A percentile compares a stretch with the other conserved stretches of the same genome.
These are phyloP conservation scores for Williopsis jadinii DNA, from an alignment of 1,139 yeast genomes.

Conservation along the genomic window DNA sequence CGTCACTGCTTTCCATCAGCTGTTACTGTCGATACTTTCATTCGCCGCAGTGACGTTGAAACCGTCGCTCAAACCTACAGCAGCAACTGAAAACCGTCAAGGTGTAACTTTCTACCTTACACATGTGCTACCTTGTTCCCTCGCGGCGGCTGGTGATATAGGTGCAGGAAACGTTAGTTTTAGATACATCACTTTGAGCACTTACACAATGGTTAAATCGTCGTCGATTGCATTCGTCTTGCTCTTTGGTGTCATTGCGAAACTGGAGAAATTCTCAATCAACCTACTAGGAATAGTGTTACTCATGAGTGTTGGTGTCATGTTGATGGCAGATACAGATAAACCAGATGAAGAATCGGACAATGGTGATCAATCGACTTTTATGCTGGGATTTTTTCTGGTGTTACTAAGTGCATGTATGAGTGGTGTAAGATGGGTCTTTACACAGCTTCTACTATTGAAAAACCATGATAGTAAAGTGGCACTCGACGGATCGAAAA, in stretches of 20 bases:
- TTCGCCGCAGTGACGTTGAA: conserved; percentile 34
- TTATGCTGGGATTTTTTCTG: conserved; percentile 54
- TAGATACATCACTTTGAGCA: conserved; percentile 67
- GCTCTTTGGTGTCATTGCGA: conserved; percentile 74
- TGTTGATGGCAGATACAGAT: conserved; percentile 68
- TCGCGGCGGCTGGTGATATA: conserved; percentile 88
- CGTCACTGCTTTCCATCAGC: conserved; percentile 80
- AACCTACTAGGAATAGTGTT: conserved; percentile 60
- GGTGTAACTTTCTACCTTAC: conserved; percentile 32
- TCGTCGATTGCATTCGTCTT: conserved; percentile 82
- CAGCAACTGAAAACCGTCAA: neutral
- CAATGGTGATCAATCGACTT: conserved; percentile 18
- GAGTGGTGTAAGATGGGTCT: conserved; percentile 92
- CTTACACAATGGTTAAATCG: conserved; percentile 91
- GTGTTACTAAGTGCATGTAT: conserved; percentile 74
- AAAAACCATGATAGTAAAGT: conserved; percentile 37
- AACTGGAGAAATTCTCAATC: conserved; percentile 65
- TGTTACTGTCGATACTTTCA: conserved; percentile 52
- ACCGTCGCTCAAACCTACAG: conserved; percentile 36
- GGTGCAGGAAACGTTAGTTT: conserved; percentile 87
- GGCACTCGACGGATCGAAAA: conserved; percentile 1
- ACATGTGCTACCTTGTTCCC: conserved; percentile 74
- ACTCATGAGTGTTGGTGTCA: conserved; percentile 76
- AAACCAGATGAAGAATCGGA: conserved; percentile 18
- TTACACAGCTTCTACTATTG: conserved; percentile 75